Percentiles rank a stretch among this genome's conserved stretches.
Conservation (phyloP, 2,329 filamentous ascomycete species). For the Verticillium nonalfalfae region DNA sequence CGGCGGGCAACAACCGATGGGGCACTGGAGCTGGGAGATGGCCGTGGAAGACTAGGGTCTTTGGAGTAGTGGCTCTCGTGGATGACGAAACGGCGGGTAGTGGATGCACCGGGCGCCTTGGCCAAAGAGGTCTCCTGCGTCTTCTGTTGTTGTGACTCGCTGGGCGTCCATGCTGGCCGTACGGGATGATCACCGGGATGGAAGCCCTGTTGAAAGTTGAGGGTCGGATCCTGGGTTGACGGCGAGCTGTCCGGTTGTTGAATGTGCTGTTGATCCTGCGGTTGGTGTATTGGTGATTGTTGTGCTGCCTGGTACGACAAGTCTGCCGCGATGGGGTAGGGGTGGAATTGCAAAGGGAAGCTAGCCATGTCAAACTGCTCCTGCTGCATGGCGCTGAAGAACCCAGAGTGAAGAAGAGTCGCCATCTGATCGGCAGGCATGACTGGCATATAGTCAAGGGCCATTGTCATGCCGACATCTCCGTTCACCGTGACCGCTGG, state of each 20-base stretch:
- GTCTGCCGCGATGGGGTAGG: too few species aligned
- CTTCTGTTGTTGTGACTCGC: neutral
- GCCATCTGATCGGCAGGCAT: neutral
- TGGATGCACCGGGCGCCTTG: neutral
- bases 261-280: too few species aligned
- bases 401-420: neutral
- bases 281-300: too few species aligned
- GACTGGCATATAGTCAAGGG: neutral
- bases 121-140: neutral
- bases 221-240: too few species aligned
- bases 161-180: neutral
- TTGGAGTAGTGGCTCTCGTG: conserved; percentile 20
- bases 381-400: neutral
- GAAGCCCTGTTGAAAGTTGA: too few species aligned
- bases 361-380: too few species aligned
- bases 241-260: too few species aligned
- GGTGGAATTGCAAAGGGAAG: too few species aligned
- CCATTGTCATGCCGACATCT: neutral
- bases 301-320: too few species aligned
- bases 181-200: too few species aligned
- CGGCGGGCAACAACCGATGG: neutral
- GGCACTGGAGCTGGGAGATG: neutral
- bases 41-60: neutral
- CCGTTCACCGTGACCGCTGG: neutral
- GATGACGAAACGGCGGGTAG: conserved; percentile 19